Conservation (phyloP, 345 rosid genomes). For the Erysimum cheiranthoides region DNA sequence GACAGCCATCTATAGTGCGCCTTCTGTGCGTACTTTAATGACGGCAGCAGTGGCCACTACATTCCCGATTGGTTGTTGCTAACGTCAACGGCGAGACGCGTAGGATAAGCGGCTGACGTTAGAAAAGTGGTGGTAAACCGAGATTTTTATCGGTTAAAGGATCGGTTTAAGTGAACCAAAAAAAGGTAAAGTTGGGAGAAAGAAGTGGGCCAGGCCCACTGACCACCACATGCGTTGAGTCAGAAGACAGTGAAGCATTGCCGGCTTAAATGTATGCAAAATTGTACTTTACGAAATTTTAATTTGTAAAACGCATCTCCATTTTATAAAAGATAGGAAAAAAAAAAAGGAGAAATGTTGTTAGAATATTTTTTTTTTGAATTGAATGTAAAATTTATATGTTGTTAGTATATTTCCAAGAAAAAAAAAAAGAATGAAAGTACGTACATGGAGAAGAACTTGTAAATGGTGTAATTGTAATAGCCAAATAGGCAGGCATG, state of each 20-base stretch:
- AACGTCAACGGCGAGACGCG: slow-evolving; percentile 36
- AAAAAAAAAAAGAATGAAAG: not conserved
- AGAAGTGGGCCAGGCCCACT: slow-evolving; percentile 58
- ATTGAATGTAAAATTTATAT: no score
- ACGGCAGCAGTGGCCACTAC: slow-evolving; percentile 8
- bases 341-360: not conserved
- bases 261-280: slow-evolving; percentile 39
- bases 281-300: slow-evolving; percentile 18
- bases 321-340: not conserved
- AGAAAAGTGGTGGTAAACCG: slow-evolving; percentile 52
- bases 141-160: slow-evolving; percentile 26
- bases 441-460: not conserved
- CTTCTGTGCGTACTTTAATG: slow-evolving; percentile 36
- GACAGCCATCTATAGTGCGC: slow-evolving; percentile 42
- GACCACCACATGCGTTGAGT: slow-evolving; percentile 66
- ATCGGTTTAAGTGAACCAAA: not conserved
- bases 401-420: no score
- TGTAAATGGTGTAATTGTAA: slow-evolving; percentile 2
- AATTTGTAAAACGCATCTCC: slow-evolving; percentile 9
- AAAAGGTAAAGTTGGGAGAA: slow-evolving; percentile 17
- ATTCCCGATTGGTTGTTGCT: slow-evolving; percentile 13
- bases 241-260: slow-evolving; percentile 60
- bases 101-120: slow-evolving; percentile 33
- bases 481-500: slow-evolving; percentile 6
- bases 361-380: no score